phyloP scores from a whole-genome alignment of 768 basidiomycete species.

The Lanmaoa pseudosensibilis region DNA sequence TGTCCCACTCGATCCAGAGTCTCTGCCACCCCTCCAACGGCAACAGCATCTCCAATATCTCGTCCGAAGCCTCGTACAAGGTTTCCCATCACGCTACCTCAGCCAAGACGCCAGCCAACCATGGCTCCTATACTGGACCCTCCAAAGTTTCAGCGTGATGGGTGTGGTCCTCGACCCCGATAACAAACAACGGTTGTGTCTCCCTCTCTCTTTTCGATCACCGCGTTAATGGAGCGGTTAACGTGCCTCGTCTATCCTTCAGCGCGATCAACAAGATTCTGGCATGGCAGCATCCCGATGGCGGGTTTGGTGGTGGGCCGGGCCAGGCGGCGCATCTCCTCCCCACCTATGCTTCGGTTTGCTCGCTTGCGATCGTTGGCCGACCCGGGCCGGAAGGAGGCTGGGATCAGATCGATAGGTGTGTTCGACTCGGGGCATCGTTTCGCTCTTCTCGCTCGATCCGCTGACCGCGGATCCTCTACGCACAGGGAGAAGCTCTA shows the following conservation, averaged over 20 bases:
- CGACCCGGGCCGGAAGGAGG: slow-evolving; percentile 69
- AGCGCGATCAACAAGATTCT: slow-evolving; percentile 83
- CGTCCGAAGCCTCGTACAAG: slow-evolving; percentile 67
- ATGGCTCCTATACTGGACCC: slow-evolving; percentile 92
- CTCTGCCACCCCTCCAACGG: slow-evolving; percentile 49
- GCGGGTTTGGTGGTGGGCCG: slow-evolving; percentile 92
- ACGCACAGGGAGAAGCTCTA: slow-evolving; percentile 65
- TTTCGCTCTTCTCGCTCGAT: not conserved
- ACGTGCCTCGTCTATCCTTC: not conserved
- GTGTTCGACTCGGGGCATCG: slow-evolving; percentile 21
- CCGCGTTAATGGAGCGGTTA: not conserved
- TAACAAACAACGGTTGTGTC: slow-evolving; percentile 66
- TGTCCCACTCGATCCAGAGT: slow-evolving; percentile 36
- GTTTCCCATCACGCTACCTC: slow-evolving; percentile 76
- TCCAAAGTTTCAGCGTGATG: slow-evolving; percentile 79
- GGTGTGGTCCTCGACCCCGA: slow-evolving; percentile 77
- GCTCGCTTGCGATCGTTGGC: slow-evolving; percentile 80
- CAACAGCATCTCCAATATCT: slow-evolving; percentile 76
- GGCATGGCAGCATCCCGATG: slow-evolving; percentile 78
- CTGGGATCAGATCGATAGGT: slow-evolving; percentile 88
- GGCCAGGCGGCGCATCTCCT: slow-evolving; percentile 86
- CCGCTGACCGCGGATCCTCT: not conserved
- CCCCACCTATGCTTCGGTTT: slow-evolving; percentile 87
- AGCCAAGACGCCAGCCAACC: slow-evolving; percentile 93
- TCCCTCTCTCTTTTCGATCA: too few species aligned